Conservation (phyloP, 2,329 filamentous ascomycete genomes). For the Fusarium penzigii region DNA sequence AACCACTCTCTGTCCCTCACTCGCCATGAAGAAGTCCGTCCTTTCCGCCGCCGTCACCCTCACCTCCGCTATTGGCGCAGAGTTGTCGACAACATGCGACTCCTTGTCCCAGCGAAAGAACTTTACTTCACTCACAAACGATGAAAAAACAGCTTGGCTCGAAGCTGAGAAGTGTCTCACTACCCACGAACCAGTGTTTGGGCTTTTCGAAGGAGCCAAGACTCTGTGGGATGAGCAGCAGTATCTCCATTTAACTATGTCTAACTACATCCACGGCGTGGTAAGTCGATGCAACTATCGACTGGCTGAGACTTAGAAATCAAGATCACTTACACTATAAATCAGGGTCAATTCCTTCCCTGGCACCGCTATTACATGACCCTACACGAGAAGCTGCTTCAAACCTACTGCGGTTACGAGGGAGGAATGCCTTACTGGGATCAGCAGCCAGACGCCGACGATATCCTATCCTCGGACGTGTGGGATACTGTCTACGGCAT, state of each 20-base stretch:
- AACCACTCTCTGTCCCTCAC: too few relatives aligned
- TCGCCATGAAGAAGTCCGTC: too few relatives aligned
- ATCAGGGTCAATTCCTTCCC: slow-evolving; percentile 9
- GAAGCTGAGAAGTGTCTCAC: too few relatives aligned
- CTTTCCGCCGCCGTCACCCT: too few relatives aligned
- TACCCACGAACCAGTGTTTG: too few relatives aligned
- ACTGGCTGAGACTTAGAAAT: not conserved
- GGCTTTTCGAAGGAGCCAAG: not conserved
- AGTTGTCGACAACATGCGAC: too few relatives aligned
- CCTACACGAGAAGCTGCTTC: slow-evolving; percentile 8
- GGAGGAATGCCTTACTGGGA: slow-evolving; percentile 14
- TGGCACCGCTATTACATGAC: slow-evolving; percentile 14
- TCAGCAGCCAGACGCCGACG: slow-evolving; percentile 6
- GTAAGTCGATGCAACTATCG: slow-evolving; percentile 1
- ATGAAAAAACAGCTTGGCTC: too few relatives aligned
- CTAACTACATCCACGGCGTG: slow-evolving; percentile 13
- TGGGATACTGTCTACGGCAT: slow-evolving; percentile 8
- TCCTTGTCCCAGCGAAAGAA: too few relatives aligned
- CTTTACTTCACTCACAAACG: too few relatives aligned
- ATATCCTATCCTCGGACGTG: slow-evolving; percentile 1
- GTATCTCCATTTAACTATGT: slow-evolving; percentile 5
- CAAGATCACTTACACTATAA: not conserved
- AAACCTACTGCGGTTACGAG: slow-evolving; percentile 8
- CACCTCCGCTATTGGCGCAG: too few relatives aligned
- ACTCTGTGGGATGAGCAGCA: slow-evolving; percentile 12